These are phyloP conservation scores for Plasmodium gonderi DNA, from an alignment of 169 alveolate species.

Conservation along the genomic window DNA sequence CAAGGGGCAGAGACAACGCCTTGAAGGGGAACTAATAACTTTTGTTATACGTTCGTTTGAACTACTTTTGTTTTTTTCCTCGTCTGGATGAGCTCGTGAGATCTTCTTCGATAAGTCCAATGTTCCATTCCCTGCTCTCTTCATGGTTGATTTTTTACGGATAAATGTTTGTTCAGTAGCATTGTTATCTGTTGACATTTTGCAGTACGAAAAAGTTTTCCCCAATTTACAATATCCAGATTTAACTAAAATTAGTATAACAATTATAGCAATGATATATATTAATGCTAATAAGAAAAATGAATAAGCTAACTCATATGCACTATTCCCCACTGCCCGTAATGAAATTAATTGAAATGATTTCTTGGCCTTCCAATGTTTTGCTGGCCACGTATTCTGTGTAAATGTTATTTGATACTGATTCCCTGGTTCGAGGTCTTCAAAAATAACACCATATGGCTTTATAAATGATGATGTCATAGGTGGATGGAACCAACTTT, in stretches of 20 bases:
- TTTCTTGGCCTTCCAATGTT: constrained; percentile 52
- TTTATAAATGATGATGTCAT: constrained; percentile 71
- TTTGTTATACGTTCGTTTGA: neutral
- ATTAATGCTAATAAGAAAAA: constrained; percentile 28
- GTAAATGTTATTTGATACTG: constrained; percentile 24
- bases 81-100: neutral
- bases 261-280: constrained; percentile 8
- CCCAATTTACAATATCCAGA: constrained; percentile 12
- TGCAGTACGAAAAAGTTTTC: constrained; percentile 37
- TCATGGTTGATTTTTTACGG: constrained; percentile 14
- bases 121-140: neutral
- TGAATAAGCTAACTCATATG: constrained; percentile 31
- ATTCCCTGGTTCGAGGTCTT: constrained; percentile 25
- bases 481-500: constrained; percentile 44
- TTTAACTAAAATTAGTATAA: constrained; percentile 12
- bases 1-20: constrained; percentile 34
- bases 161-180: neutral
- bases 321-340: constrained; percentile 30
- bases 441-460: constrained; percentile 37
- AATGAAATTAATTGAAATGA: constrained; percentile 31
- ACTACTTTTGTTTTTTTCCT: neutral
- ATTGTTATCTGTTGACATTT: neutral
- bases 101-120: neutral
- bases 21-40: neutral
- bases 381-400: constrained; percentile 58